Conservation (phyloP, 78 protist species). For the Emiliania huxleyi region DNA sequence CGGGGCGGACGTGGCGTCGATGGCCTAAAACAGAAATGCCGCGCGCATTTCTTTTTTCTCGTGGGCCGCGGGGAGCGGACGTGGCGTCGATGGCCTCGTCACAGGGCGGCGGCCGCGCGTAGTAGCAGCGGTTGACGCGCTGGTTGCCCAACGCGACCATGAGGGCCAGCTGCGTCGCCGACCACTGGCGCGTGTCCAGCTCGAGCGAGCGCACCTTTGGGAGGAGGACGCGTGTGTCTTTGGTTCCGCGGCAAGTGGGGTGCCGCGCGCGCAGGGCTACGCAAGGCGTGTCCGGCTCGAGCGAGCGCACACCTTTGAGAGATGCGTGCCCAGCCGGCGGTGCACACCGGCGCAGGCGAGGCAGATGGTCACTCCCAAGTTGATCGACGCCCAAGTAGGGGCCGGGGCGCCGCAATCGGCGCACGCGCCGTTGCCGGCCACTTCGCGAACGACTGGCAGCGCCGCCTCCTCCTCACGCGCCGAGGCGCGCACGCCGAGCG, state of each 20-base stretch:
- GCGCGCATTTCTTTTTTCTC: neutral
- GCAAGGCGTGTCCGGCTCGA: neutral
- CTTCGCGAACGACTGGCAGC: neutral
- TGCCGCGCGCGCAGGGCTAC: neutral
- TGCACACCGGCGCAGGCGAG: slow-evolving; percentile 80
- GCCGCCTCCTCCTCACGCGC: neutral
- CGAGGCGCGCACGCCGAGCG: neutral
- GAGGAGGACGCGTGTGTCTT: neutral
- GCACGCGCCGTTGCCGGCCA: neutral
- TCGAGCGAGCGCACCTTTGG: slow-evolving; percentile 36
- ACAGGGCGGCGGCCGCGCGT: too few relatives aligned
- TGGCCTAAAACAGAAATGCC: neutral
- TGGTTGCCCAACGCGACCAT: neutral
- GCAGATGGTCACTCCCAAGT: slow-evolving; percentile 75
- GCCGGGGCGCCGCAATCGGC: neutral
- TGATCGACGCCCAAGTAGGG: slow-evolving; percentile 77
- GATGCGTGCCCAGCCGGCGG: slow-evolving; percentile 75
- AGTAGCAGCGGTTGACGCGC: neutral
- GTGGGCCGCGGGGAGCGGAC: too few relatives aligned
- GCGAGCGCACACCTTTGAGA: slow-evolving; percentile 63
- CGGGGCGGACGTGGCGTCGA: neutral
- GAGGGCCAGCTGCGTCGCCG: neutral
- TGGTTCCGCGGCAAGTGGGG: neutral
- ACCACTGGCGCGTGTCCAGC: neutral
- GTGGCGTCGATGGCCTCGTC: too few relatives aligned